Evolutionary conservation across 352 stramenopile genomes (phyloP).

Genomic region (Phytophthora cactorum): DNA sequence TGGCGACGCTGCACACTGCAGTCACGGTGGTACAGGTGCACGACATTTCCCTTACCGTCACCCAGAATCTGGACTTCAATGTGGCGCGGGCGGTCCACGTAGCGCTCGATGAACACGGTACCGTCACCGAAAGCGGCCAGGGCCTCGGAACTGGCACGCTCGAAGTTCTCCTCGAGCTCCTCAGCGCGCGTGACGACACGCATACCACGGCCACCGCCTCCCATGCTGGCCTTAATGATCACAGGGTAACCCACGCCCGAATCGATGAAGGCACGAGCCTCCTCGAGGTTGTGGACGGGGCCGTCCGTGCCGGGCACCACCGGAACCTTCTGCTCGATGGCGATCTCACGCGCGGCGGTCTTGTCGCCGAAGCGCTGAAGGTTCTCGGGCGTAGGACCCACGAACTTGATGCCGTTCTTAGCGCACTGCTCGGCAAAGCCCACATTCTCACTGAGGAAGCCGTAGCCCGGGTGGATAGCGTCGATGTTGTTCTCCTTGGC

Average conservation of each 20-base stretch:
- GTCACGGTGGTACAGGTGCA: slow-evolving; percentile 97
- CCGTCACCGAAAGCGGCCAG: slow-evolving; percentile 94
- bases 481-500: slow-evolving; percentile 93
- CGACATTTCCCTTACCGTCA: slow-evolving; percentile 93
- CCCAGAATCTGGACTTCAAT: slow-evolving; percentile 98
- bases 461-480: slow-evolving; percentile 98
- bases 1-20: slow-evolving; percentile 98
- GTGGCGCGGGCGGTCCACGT: slow-evolving; percentile 95
- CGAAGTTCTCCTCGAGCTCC: slow-evolving; percentile 91
- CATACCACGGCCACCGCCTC: slow-evolving; percentile 98
- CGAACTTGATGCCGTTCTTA: slow-evolving; percentile 94
- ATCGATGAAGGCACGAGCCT: slow-evolving; percentile 93
- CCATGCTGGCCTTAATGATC: slow-evolving; percentile 98
- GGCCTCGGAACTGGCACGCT: slow-evolving; percentile 84
- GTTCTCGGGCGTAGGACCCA: slow-evolving; percentile 95
- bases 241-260: slow-evolving; percentile 94
- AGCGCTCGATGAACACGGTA: slow-evolving; percentile 96
- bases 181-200: slow-evolving; percentile 86
- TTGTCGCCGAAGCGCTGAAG: slow-evolving; percentile 91
- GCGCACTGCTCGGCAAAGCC: slow-evolving; percentile 93
- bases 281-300: slow-evolving; percentile 86
- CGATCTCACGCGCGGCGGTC: slow-evolving; percentile 87
- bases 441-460: slow-evolving; percentile 97
- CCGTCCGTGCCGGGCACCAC: slow-evolving; percentile 92
- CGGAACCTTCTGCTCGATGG: slow-evolving; percentile 89